These are phyloP conservation scores for Plasmodium ovale DNA, from an alignment of 169 alveolate genomes.

Conservation along the genomic window DNA sequence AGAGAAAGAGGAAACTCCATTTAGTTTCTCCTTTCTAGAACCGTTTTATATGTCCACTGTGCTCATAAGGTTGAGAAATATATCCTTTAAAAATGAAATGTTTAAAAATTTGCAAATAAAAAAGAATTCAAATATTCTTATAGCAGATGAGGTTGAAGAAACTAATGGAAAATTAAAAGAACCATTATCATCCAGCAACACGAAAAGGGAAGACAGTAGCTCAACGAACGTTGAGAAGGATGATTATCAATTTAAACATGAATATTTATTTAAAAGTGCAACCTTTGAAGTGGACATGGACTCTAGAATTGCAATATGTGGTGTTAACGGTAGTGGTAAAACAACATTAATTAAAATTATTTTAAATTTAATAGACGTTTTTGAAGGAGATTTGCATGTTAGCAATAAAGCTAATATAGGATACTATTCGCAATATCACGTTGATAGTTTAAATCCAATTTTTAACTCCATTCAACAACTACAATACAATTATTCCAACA, in stretches of 20 bases:
- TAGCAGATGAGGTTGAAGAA: slow-evolving; percentile 53
- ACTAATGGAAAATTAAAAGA: slow-evolving; percentile 13
- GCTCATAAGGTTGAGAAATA: slow-evolving; percentile 84
- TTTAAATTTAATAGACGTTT: slow-evolving; percentile 89
- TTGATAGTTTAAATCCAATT: slow-evolving; percentile 94
- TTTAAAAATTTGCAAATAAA: slow-evolving; percentile 56
- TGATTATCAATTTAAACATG: slow-evolving; percentile 75
- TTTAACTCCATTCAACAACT: slow-evolving; percentile 96
- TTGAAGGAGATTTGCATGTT: slow-evolving; percentile 92
- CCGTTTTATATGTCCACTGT: slow-evolving; percentile 91
- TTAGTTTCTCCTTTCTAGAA: slow-evolving; percentile 93
- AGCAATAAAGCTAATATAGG: slow-evolving; percentile 95
- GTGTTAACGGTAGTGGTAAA: slow-evolving; percentile 99
- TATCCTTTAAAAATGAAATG: slow-evolving; percentile 78
- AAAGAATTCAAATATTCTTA: slow-evolving; percentile 40
- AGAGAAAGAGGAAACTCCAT: slow-evolving; percentile 96
- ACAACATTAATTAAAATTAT: slow-evolving; percentile 95
- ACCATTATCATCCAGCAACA: background rate
- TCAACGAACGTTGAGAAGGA: background rate
- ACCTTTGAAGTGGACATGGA: slow-evolving; percentile 81
- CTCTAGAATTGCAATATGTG: slow-evolving; percentile 96
- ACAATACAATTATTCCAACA: slow-evolving; percentile 87
- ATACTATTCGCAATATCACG: slow-evolving; percentile 96
- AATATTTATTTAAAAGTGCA: slow-evolving; percentile 78
- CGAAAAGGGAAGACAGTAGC: slow-evolving; percentile 8